phyloP scores from a whole-genome alignment of 1,284 basidiomycete genomes.

The Trichosporon ovoides region DNA sequence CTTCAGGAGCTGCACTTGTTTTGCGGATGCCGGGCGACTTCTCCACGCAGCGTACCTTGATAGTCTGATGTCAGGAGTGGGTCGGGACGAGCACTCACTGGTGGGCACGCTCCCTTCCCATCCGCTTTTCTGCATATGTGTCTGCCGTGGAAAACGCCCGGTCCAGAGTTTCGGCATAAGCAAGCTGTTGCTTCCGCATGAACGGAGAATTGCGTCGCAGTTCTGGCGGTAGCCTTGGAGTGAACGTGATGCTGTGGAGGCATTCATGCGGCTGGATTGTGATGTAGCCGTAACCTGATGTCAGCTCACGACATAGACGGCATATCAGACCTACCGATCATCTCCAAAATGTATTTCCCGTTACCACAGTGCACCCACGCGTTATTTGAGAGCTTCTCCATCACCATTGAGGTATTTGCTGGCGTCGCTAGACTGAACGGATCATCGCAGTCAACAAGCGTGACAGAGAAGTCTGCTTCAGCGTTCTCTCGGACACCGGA shows the following conservation, averaged over 20 bases:
- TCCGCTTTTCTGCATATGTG: conserved; percentile 27
- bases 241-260: conserved; percentile 25
- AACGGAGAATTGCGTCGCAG: conserved; percentile 22
- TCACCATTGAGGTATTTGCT: conserved; percentile 46
- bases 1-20: conserved; percentile 61
- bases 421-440: conserved; percentile 55
- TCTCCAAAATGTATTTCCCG: conserved; percentile 69
- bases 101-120: conserved; percentile 22
- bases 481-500: not conserved
- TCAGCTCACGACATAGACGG: not conserved
- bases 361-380: conserved; percentile 61
- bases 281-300: conserved; percentile 59
- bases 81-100: conserved; percentile 12
- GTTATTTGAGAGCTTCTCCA: conserved; percentile 54
- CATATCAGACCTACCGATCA: conserved; percentile 53
- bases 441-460: conserved; percentile 74
- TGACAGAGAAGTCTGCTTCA: conserved; percentile 53
- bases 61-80: conserved; percentile 52
- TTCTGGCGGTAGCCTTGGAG: conserved; percentile 22
- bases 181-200: conserved; percentile 18
- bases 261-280: conserved; percentile 55
- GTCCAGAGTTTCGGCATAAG: conserved; percentile 30
- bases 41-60: conserved; percentile 71
- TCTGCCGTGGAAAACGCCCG: conserved; percentile 50
- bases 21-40: conserved; percentile 58